These are phyloP conservation scores for Neurospora intermedia DNA, from an alignment of 495 filamentous ascomycete species.

Conservation along the genomic window DNA sequence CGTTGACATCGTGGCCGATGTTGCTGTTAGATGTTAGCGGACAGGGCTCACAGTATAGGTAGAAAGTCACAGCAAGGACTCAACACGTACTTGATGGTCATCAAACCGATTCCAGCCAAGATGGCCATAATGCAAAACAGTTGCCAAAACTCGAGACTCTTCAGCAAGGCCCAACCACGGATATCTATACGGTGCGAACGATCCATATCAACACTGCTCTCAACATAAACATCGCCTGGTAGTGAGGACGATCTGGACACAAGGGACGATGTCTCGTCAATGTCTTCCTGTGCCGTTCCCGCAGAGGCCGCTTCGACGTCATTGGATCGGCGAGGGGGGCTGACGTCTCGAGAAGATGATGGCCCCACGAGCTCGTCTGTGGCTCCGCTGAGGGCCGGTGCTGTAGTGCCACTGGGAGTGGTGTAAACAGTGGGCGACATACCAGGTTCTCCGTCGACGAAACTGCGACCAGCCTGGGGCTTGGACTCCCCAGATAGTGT, in stretches of 20 bases:
- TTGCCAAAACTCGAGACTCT: conserved; percentile 76
- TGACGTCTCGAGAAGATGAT: conserved; percentile 1
- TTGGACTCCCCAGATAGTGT: neutral
- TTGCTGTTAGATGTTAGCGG: conserved; percentile 53
- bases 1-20: conserved; percentile 80
- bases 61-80: neutral
- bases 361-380: conserved; percentile 4
- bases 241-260: conserved; percentile 51
- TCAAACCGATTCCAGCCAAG: conserved; percentile 83
- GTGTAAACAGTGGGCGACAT: neutral
- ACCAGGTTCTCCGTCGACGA: conserved; percentile 28
- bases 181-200: conserved; percentile 72
- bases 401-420: neutral
- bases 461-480: neutral
- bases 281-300: conserved; percentile 13
- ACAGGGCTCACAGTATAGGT: neutral
- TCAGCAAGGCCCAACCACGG: conserved; percentile 71
- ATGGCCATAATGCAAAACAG: conserved; percentile 77
- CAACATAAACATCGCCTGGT: conserved; percentile 36
- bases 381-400: conserved; percentile 4
- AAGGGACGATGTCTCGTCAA: conserved; percentile 77
- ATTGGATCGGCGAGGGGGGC: conserved; percentile 2
- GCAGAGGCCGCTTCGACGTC: conserved; percentile 5
- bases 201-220: conserved; percentile 46
- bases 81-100: conserved; percentile 90